Evolutionary conservation across 2,329 filamentous ascomycete species (phyloP), one percentile per base, ranked within the genome.

Genomic region (Cladosporium sp.): DNA sequence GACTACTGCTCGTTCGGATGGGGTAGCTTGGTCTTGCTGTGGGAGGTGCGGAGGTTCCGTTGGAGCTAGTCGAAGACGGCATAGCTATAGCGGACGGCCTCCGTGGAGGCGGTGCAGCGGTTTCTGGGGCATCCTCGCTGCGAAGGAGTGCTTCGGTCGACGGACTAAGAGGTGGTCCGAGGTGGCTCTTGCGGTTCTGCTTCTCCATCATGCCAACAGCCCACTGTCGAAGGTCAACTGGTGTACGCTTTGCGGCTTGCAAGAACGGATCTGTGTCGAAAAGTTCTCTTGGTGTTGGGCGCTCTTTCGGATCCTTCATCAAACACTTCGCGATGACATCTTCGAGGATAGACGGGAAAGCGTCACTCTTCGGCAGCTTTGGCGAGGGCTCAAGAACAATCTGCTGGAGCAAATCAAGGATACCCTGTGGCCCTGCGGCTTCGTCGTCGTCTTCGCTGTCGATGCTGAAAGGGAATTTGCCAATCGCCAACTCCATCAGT

Each of bases 251-350:
- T 51, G 94, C 94, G 55, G 94, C 94, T 75, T 96, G 92, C 19
- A 99, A 85, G 75, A 99, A 99, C 3, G 92, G 86, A 71, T 99
- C 94, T 62, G 88, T 88, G 65, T 97, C 92, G 76, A 90, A 97
- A 61, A 99, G 86, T 67, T 97, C 91, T 68, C 93, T 88, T 8
- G 94, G 94, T 5, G 94, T 97, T 54, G 93, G 94, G 55, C 94
- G 86, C 70, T 90, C 85, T 61, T 92, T 89, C 0, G 94, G 90
- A 62, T 89, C 86, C 78, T 99, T 99, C 74, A 88, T 87, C 65
- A 99, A 78, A 76, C 94, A 99, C 74, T 95, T 96, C 65, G 94
- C 92, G 60, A 97, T 93, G 85, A 97, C 96, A 65, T 97, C 92
- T 68, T 97, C 93, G 49, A 99, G 77, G 64, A 97, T 97, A 28